Base-by-base conservation (phyloP, 1,284 basidiomycete species). In the Ceratobasidium sp. region DNA sequence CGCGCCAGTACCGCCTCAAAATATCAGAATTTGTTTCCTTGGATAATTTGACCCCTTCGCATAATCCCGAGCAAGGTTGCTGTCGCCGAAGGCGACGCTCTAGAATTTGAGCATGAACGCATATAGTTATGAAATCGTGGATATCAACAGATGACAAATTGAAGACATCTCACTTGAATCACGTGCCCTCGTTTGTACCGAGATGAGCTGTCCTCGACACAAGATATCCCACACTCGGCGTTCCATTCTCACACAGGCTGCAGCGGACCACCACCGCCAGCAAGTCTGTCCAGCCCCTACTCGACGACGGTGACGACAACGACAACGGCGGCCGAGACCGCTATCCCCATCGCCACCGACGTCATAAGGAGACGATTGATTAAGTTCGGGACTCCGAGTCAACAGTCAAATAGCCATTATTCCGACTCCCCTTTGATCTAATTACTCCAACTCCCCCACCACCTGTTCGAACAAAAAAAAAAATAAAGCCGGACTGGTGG, bases 341-440 rank as follows among this genome's bases (percentile, higher is more conserved):
- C n/a, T 9, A 20, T 20, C 18, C 2, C 28, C 23, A 51, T 69
- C 67, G 67, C 46, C 67, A 53, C 28, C 67, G 67, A 69, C 67
- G 67, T 69, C 67, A 69, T 69, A 13, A 44, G 46, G 49, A 23
- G 67, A 23, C 42, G 46, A 67, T 28, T 67, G 49, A 69, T 69
- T 69, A n/a, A 33, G 67, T 39, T 20, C 4, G 26, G 28, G 28
- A 33, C 28, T 12, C 33, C 33, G 33, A 33, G 33, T 33, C 33
- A 33, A 33, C 33, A 12, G 58, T 69, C 28, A 69, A 69, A 69
- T 69, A 69, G 46, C n/a, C 28, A 28, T 12, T 49, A n/a, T 23
- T 67, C 64, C 44, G n/a, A 9, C 58, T 26, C 64, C 39, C 64
- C 67, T 26, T 15, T 18, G 40, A 69, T 55, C 67, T 53, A 69